Percentiles rank a stretch among this genome's conserved stretches.
phyloP scores from a whole-genome alignment of 345 rosid species.

The Excoecaria cochinchinensis region DNA sequence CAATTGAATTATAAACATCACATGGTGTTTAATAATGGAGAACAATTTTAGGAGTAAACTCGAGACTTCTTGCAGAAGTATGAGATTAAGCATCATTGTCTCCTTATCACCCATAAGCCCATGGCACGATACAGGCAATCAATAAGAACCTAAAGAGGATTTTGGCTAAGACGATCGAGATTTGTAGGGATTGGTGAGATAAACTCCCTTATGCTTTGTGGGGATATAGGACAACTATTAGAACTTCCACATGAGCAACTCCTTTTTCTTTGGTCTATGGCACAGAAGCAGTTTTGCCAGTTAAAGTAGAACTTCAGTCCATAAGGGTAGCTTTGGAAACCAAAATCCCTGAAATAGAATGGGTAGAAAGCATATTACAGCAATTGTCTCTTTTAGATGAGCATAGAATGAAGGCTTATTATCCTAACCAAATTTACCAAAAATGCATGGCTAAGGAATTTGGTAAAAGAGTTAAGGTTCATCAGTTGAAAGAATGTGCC shows the following conservation, averaged over 20 bases:
- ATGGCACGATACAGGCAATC: too few species aligned
- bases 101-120: too few species aligned
- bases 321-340: neutral
- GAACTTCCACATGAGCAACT: neutral
- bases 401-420: neutral
- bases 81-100: too few species aligned
- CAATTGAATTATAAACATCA: too few species aligned
- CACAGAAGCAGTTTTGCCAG: neutral
- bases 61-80: too few species aligned
- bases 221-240: neutral
- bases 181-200: neutral
- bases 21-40: too few species aligned
- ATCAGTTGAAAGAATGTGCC: too few species aligned
- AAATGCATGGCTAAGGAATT: neutral
- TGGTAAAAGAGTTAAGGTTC: too few species aligned
- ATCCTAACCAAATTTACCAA: neutral
- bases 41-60: too few species aligned
- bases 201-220: neutral
- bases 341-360: neutral
- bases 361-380: neutral
- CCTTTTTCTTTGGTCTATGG: neutral
- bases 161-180: too few species aligned
- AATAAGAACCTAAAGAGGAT: too few species aligned
- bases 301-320: neutral
- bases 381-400: neutral